Evolutionary conservation across 1,284 basidiomycete genomes (phyloP), one percentile per base, ranked within the genome.

Genomic region (Malassezia globosa): DNA sequence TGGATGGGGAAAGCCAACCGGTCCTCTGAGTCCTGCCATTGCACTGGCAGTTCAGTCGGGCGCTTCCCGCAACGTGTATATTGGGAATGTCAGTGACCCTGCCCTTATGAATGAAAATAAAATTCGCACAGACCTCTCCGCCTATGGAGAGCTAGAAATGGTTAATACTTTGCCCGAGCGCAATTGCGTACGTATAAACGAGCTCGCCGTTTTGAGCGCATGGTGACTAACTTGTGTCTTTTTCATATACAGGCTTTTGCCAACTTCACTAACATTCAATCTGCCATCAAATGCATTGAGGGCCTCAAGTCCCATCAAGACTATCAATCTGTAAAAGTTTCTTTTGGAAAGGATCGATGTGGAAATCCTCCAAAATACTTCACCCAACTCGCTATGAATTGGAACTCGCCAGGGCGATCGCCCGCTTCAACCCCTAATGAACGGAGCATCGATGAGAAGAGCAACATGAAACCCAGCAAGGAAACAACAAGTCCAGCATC

Each of bases 221-320:
- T 42, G 25, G 13, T 7, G 14, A 35, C 40, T 52, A 26, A 42
- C 47, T 35, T n/a, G n/a, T n/a, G n/a, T n/a, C n/a, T n/a, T n/a
- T n/a, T n/a, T n/a, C n/a, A n/a, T n/a, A n/a, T 42, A 57, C 51
- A 58, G n/a, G n/a, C 67, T 1, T 70, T 70, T 48, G 64, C 68
- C 56, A 70, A 70, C 54, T 70, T 70, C 38, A 59, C 59, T 56
- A 69, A 67, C 46, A 70, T 70, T 36, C 66, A 69, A 43, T 67
- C 66, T 24, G 66, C 67, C 18, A 70, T 70, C 52, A 69, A 70
- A 48, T 67, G 66, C 29, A 69, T 69, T 40, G 67, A 70, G 46
- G 66, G 61, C 5, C 68, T 70, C 58, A 70, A 69, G 43, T 46
- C 59, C 34, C 64, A 69, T 40, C 48, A 57, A 3, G 67, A 70